Percentiles rank a stretch among this genome's conserved stretches.
Evolutionary conservation across 1,284 basidiomycete genomes (phyloP).

Genomic region (Leccinum angustisporum): DNA sequence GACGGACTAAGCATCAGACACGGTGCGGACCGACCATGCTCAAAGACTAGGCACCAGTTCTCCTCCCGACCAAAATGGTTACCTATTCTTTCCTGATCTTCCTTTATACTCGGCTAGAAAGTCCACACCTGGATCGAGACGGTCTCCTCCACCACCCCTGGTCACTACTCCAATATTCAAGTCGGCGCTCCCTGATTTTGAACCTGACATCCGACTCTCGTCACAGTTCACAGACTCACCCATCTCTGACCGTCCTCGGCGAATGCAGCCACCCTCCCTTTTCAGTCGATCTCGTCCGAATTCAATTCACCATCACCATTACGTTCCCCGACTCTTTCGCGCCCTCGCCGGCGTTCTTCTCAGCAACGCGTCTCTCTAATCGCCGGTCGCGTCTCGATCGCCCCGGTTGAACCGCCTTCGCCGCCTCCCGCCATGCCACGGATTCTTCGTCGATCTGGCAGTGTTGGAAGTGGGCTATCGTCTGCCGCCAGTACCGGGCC

Average conservation of each 20-base stretch:
- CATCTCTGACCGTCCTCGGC: constrained; percentile 22
- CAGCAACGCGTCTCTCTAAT: constrained; percentile 80
- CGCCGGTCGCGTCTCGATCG: constrained; percentile 74
- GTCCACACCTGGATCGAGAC: constrained; percentile 5
- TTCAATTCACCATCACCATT: constrained; percentile 29
- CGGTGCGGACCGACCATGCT: constrained; percentile 26
- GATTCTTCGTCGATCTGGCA: constrained; percentile 59
- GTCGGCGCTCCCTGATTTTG: constrained; percentile 1
- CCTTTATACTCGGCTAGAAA: constrained; percentile 9
- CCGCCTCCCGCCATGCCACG: constrained; percentile 57
- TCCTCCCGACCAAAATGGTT: constrained; percentile 10
- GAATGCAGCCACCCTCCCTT: constrained; percentile 15
- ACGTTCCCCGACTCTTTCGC: constrained; percentile 49
- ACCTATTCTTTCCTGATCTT: constrained; percentile 13
- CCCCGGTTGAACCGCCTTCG: constrained; percentile 66
- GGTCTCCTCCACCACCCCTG: constrained; percentile 19
- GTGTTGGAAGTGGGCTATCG: constrained; percentile 61
- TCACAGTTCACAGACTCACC: constrained; percentile 27
- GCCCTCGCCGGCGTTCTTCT: constrained; percentile 71
- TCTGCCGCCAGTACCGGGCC: constrained; percentile 57
- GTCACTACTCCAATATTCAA: constrained; percentile 12
- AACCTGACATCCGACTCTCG: constrained; percentile 10
- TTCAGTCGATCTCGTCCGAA: constrained; percentile 22
- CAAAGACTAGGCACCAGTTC: constrained; percentile 2
- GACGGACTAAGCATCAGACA: too few species aligned